A percentile compares a stretch with the other conserved stretches of the same genome.
These are phyloP conservation scores for Mycena kentingensis DNA, from an alignment of 768 basidiomycete species.

Conservation along the genomic window DNA sequence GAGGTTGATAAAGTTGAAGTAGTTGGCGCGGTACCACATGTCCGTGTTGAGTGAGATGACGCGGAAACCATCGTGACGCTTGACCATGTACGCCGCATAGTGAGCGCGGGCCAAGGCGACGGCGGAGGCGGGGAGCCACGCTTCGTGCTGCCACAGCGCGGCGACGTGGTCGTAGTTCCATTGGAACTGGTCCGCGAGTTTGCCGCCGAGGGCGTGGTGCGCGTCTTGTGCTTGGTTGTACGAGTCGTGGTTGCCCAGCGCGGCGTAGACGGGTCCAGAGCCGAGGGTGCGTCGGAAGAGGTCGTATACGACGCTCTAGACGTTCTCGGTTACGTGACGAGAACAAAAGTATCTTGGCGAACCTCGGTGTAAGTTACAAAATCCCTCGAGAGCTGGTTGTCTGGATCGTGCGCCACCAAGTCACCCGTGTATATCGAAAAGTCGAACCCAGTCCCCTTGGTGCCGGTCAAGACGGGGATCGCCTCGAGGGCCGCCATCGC, in stretches of 20 bases:
- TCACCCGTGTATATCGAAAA: slow-evolving; percentile 76
- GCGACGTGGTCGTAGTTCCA: slow-evolving; percentile 83
- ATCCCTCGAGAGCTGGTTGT: slow-evolving; percentile 58
- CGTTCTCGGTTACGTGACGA: not conserved
- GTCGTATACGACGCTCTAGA: slow-evolving; percentile 63
- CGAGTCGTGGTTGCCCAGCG: slow-evolving; percentile 77
- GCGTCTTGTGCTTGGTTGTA: slow-evolving; percentile 70
- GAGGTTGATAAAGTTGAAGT: slow-evolving; percentile 78
- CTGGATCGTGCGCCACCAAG: slow-evolving; percentile 70
- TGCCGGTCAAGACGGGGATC: slow-evolving; percentile 67
- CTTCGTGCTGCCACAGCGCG: slow-evolving; percentile 66
- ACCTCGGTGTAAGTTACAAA: slow-evolving; percentile 69
- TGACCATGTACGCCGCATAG: slow-evolving; percentile 74
- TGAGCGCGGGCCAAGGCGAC: slow-evolving; percentile 62
- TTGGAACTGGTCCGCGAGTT: slow-evolving; percentile 61
- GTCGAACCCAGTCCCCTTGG: slow-evolving; percentile 59
- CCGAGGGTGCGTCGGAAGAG: slow-evolving; percentile 64
- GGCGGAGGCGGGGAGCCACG: slow-evolving; percentile 64
- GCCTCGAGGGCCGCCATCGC: slow-evolving; percentile 61
- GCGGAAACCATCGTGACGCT: slow-evolving; percentile 63
- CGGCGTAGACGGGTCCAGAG: slow-evolving; percentile 72
- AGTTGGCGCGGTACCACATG: slow-evolving; percentile 69
- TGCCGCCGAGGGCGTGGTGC: slow-evolving; percentile 55
- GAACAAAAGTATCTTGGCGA: slow-evolving; percentile 15
- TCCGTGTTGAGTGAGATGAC: slow-evolving; percentile 79